phyloP scores from a whole-genome alignment of 371 early-diverging fungal genomes.

The Mortierella sp. region DNA sequence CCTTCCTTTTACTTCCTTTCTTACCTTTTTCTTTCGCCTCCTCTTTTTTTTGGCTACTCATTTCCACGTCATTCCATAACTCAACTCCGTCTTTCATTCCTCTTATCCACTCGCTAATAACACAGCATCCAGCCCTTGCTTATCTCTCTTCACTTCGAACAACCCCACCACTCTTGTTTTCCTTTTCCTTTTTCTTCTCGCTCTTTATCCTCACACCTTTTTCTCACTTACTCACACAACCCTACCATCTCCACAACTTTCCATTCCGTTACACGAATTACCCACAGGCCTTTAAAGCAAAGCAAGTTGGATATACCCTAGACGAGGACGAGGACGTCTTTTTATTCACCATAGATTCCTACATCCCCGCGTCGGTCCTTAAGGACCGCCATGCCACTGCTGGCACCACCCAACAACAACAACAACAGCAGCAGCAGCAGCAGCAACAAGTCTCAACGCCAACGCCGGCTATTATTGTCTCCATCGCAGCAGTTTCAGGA shows the following conservation, averaged over 20 bases:
- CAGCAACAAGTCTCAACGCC: neutral
- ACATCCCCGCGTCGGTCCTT: conserved; percentile 41
- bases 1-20: neutral
- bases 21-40: neutral
- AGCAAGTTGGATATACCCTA: neutral
- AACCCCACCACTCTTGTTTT: neutral
- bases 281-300: neutral
- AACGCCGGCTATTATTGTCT: neutral
- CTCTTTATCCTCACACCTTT: neutral
- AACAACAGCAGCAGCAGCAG: conserved; percentile 13
- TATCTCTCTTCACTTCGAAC: neutral
- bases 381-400: conserved; percentile 22
- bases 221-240: neutral
- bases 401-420: conserved; percentile 6
- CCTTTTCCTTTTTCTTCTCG: neutral
- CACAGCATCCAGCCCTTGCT: no score
- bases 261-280: neutral
- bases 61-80: neutral
- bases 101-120: neutral
- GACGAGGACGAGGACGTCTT: neutral
- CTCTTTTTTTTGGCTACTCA: neutral
- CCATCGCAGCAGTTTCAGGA: neutral
- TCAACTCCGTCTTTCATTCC: neutral
- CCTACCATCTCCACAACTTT: no score
- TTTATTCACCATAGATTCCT: conserved; percentile 32